A percentile compares a stretch with the other conserved stretches of the same genome.
Evolutionary conservation across 2,329 filamentous ascomycete species (phyloP).

Genomic region (Didymella pomorum): DNA sequence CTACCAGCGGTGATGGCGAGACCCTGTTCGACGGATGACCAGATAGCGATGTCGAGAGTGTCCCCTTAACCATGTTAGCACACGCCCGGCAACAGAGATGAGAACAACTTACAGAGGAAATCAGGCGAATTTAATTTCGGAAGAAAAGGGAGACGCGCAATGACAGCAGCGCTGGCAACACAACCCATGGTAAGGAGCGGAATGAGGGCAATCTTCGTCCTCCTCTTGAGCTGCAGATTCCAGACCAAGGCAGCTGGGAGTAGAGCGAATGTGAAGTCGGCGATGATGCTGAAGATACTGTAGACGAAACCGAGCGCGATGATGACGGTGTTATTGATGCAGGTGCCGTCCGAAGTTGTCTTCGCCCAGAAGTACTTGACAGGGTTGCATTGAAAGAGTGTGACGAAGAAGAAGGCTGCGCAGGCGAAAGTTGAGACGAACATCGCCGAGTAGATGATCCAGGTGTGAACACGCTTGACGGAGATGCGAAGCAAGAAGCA

Average conservation of each 20-base stretch:
- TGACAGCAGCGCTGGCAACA: constrained; percentile 50
- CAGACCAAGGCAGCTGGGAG: constrained; percentile 61
- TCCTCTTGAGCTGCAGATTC: constrained; percentile 58
- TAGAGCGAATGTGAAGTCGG: constrained; percentile 60
- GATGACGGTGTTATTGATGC: constrained; percentile 53
- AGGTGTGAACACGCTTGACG: constrained; percentile 40
- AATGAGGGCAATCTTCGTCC: constrained; percentile 59
- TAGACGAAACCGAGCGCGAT: constrained; percentile 56
- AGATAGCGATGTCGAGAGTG: constrained; percentile 49
- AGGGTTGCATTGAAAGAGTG: constrained; percentile 61
- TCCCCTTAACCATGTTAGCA: constrained; percentile 30
- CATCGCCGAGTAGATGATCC: constrained; percentile 52
- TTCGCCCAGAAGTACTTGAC: constrained; percentile 60
- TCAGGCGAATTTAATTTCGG: constrained; percentile 40
- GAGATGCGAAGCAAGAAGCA: constrained; percentile 45
- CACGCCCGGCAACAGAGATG: too few species aligned
- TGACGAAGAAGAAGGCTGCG: constrained; percentile 55
- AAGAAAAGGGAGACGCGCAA: constrained; percentile 43
- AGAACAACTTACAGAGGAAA: constrained; percentile 40
- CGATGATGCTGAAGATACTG: constrained; percentile 56
- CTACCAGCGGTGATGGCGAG: constrained; percentile 49
- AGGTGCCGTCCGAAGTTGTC: constrained; percentile 47
- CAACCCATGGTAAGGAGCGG: constrained; percentile 61
- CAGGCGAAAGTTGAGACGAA: constrained; percentile 48
- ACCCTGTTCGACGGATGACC: constrained; percentile 49